Percentiles rank a stretch among this genome's conserved stretches.
phyloP scores from a whole-genome alignment of 2,329 filamentous ascomycete genomes.

The Nemania serpens region DNA sequence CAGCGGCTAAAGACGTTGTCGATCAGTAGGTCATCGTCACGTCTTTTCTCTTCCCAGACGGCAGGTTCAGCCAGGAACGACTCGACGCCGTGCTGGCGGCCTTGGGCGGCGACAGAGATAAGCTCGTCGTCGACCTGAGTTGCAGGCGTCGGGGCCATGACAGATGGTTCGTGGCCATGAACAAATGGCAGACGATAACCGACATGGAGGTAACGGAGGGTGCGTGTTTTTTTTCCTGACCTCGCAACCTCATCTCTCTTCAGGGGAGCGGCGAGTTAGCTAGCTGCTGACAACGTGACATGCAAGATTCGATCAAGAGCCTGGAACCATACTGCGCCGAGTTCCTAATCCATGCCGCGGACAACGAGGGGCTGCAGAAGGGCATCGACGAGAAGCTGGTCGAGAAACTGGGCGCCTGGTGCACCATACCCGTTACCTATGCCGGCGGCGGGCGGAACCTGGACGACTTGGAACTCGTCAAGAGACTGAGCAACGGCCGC shows the following conservation, averaged over 20 bases:
- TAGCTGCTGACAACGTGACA: constrained; percentile 4
- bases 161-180: constrained; percentile 96
- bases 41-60: constrained; percentile 87
- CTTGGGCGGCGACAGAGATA: constrained; percentile 74
- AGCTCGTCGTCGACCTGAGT: constrained; percentile 93
- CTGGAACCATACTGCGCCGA: constrained; percentile 94
- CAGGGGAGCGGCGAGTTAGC: not conserved
- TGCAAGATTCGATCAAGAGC: constrained; percentile 73
- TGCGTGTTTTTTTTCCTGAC: constrained; percentile 44
- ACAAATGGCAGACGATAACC: constrained; percentile 98
- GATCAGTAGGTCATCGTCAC: constrained; percentile 87
- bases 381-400: constrained; percentile 91
- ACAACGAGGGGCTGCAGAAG: constrained; percentile 91
- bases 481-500: constrained; percentile 75
- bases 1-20: constrained; percentile 9
- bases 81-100: constrained; percentile 74
- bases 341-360: constrained; percentile 95
- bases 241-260: not conserved
- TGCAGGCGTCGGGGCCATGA: constrained; percentile 74
- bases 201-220: constrained; percentile 92
- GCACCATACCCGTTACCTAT: constrained; percentile 91
- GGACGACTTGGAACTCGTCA: constrained; percentile 81
- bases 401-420: constrained; percentile 77
- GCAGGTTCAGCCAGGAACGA: constrained; percentile 76
- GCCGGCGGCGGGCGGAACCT: constrained; percentile 88